Evolutionary conservation across 2,329 filamentous ascomycete genomes (phyloP).

Genomic region (Botrytis fabae): DNA sequence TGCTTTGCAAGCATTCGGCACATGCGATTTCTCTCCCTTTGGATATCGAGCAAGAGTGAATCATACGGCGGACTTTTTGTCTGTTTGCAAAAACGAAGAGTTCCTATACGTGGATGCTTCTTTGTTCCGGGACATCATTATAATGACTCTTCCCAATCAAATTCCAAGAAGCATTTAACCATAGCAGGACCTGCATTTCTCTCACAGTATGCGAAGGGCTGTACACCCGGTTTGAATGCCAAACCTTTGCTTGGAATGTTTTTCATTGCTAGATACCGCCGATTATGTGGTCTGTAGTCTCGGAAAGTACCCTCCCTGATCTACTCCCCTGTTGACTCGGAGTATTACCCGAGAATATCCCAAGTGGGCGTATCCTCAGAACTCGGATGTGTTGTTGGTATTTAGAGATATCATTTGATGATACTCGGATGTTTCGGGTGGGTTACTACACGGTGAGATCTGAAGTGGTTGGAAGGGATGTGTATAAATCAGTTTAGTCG

Average conservation of each 20-base stretch:
- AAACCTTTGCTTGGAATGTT: not conserved
- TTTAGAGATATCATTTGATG: not conserved
- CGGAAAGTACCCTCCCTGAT: not conserved
- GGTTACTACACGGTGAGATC: not conserved
- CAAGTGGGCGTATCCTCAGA: not conserved
- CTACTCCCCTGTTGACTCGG: not conserved
- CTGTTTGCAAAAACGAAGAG: not conserved
- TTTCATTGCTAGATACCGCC: not conserved
- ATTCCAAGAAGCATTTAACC: not conserved
- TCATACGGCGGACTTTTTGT: not conserved
- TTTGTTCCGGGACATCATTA: not conserved
- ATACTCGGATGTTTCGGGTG: not conserved
- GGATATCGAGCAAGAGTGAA: not conserved
- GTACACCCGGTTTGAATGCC: not conserved
- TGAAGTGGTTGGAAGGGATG: not conserved
- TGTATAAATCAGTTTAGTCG: not conserved
- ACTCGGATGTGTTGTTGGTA: not conserved
- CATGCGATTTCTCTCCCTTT: not conserved
- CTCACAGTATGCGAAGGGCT: not conserved
- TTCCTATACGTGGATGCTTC: not conserved
- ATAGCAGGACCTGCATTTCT: not conserved
- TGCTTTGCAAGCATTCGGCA: not conserved
- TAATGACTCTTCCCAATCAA: not conserved
- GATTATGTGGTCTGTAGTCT: not conserved
- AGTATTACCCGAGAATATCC: not conserved